Evolutionary conservation across 2,329 filamentous ascomycete species (phyloP), one percentile per base, ranked within the genome.

Genomic region (Coleophoma cylindrospora): DNA sequence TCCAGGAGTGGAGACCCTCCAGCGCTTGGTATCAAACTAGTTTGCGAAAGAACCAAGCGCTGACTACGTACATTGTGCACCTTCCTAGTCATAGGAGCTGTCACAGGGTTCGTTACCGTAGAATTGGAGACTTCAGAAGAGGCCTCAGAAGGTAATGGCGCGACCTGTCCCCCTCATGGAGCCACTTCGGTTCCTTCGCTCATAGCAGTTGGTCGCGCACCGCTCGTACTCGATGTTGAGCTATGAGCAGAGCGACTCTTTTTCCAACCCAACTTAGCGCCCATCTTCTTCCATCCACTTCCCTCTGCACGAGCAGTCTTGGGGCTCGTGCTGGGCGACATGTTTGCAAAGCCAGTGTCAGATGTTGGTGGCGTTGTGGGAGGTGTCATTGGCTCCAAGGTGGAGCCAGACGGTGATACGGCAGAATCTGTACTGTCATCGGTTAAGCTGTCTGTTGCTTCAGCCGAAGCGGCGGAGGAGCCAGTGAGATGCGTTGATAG

Each of bases 321-420:
- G 32, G 61, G 61, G 43, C 58, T 62, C 2, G 61, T 58, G 4
- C 56, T 54, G 13, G 59, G 61, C 3, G 62, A 63, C 3, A 52
- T 49, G 17, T 57, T 56, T n/a, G 33, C 40, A 21, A 64, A 62
- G 12, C 48, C 54, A 13, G 51, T 49, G 54, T 84, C 78, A 0
- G 79, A 76, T 1, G 77, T 80, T 0, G 86, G 86, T 34, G 87
- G 85, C 3, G 84, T 88, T 2, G 80, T 88, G 1, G 87, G 87
- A 0, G 87, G 87, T 3, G 87, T 91, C 74, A 89, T 84, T 3
- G 77, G 85, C 61, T 86, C 84, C 52, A 74, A 70, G 22, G 69
- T 64, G 34, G 60, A 62, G 11, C 49, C 55, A 45, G 75, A 66
- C 34, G 80, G 73, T 47, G 82, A 83, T 50, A 74, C 41, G 12